These are phyloP conservation scores for Lentinula guzmanii DNA, from an alignment of 768 basidiomycete genomes.

Conservation along the genomic window DNA sequence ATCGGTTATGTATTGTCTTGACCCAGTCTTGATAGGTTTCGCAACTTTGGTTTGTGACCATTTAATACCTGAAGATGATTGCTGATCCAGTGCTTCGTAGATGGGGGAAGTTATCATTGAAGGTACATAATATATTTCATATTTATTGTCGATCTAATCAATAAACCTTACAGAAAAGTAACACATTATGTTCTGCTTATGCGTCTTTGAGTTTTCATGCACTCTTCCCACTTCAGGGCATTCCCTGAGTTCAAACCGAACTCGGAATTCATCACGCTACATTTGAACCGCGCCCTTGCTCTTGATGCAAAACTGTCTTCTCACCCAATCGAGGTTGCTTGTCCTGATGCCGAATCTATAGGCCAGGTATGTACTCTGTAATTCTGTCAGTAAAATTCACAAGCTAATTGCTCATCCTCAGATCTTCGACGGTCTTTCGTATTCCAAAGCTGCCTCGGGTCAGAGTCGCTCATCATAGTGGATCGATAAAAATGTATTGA, in stretches of 20 bases:
- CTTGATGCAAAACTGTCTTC: constrained; percentile 61
- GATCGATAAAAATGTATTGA: background rate
- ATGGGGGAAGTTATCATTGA: constrained; percentile 63
- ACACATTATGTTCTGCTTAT: background rate
- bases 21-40: constrained; percentile 8
- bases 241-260: constrained; percentile 63
- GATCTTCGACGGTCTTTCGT: constrained; percentile 67
- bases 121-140: constrained; percentile 27
- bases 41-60: constrained; percentile 12
- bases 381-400: background rate
- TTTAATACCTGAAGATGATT: background rate
- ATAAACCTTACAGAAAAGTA: constrained; percentile 8
- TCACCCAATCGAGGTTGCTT: constrained; percentile 68
- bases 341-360: constrained; percentile 55
- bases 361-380: constrained; percentile 5
- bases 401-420: constrained; percentile 14
- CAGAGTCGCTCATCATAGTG: background rate
- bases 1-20: background rate
- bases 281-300: constrained; percentile 49
- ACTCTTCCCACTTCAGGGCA: constrained; percentile 22
- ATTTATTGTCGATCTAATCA: background rate
- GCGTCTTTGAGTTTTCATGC: background rate
- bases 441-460: constrained; percentile 55
- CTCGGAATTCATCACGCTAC: constrained; percentile 50
- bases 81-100: constrained; percentile 17